Conservation (phyloP, 495 filamentous ascomycete species). For the Aspergillus biplanus region DNA sequence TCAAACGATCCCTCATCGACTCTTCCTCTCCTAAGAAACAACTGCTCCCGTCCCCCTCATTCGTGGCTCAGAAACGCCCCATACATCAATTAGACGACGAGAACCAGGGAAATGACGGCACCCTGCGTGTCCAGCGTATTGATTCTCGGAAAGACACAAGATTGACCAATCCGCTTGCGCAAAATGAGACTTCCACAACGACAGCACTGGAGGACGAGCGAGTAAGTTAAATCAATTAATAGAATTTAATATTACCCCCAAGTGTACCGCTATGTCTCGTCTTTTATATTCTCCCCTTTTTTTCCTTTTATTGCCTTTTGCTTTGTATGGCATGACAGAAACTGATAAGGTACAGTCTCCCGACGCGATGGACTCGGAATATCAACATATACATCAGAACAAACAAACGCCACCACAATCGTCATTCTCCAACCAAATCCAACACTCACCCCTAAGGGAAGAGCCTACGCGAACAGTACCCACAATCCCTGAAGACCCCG, state of each 20-base stretch:
- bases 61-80: constrained; percentile 48
- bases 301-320: neutral
- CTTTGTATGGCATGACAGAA: neutral
- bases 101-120: constrained; percentile 21
- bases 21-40: constrained; percentile 35
- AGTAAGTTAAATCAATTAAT: constrained; percentile 28
- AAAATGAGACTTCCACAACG: constrained; percentile 5
- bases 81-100: constrained; percentile 45
- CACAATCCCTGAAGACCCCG: constrained; percentile 38
- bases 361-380: constrained; percentile 28
- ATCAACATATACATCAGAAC: constrained; percentile 20
- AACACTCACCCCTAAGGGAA: too few relatives aligned
- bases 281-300: constrained; percentile 1
- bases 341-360: constrained; percentile 14
- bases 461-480: too few relatives aligned
- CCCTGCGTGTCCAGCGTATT: constrained; percentile 13
- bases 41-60: constrained; percentile 44
- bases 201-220: constrained; percentile 15
- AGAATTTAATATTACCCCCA: neutral
- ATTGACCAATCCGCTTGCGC: neutral
- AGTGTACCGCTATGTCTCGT: neutral
- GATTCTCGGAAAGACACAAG: constrained; percentile 4
- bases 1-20: constrained; percentile 38
- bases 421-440: too few relatives aligned
- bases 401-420: constrained; percentile 21